phyloP scores from a whole-genome alignment of 352 stramenopile genomes.

The Pythium rhizo-oryzae region DNA sequence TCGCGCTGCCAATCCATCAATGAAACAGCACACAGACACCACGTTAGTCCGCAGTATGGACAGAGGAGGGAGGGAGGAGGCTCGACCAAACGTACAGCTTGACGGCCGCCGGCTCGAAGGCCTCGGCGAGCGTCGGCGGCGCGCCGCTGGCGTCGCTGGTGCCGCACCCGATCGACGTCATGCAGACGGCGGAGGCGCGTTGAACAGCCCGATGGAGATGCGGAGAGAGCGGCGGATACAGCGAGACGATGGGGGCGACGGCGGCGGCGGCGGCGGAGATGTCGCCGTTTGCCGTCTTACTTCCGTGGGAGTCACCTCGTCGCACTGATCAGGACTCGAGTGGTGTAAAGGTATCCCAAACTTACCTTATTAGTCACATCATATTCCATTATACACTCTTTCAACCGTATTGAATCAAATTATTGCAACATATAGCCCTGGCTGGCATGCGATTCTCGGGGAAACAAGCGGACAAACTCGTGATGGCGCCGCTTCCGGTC shows the following conservation, averaged over 20 bases:
- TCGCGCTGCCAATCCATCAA: neutral
- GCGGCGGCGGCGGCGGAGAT: neutral
- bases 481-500: constrained; percentile 26
- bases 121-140: neutral
- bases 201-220: too few species aligned
- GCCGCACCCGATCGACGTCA: neutral
- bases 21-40: neutral
- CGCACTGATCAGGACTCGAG: too few species aligned
- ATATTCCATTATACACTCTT: too few species aligned
- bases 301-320: too few species aligned
- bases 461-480: too few species aligned
- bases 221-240: too few species aligned
- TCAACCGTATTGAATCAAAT: too few species aligned
- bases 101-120: constrained; percentile 3
- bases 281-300: neutral
- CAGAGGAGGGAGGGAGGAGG: neutral
- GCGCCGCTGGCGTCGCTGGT: neutral
- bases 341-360: too few species aligned
- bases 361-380: too few species aligned
- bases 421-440: too few species aligned
- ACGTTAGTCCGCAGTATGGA: too few species aligned
- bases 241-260: neutral
- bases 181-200: neutral
- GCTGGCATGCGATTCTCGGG: neutral
- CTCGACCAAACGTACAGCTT: constrained; percentile 14